These are phyloP conservation scores for Adansonia grandidieri DNA, from an alignment of 441 rosid genomes.

Conservation along the genomic window DNA sequence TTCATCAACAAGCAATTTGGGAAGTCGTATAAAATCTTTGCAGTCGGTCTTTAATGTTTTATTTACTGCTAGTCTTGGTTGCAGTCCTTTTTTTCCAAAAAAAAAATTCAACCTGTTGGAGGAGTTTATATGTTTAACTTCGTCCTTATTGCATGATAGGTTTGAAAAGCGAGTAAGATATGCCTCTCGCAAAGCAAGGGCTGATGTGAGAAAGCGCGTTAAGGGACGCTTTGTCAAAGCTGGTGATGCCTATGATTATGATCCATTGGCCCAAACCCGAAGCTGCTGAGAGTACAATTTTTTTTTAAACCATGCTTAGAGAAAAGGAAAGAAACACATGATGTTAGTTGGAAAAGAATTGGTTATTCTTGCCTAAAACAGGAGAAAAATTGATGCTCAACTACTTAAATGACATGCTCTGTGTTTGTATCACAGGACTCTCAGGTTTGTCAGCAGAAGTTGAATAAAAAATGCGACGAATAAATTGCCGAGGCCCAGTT, in stretches of 20 bases:
- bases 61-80: neutral
- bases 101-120: neutral
- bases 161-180: constrained; percentile 95
- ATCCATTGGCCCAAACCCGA: constrained; percentile 79
- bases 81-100: neutral
- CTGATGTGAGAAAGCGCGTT: constrained; percentile 94
- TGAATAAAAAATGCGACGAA: constrained; percentile 32
- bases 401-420: constrained; percentile 40
- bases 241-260: constrained; percentile 95
- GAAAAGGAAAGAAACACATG: constrained; percentile 38
- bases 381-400: constrained; percentile 28
- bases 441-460: constrained; percentile 23
- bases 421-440: constrained; percentile 42
- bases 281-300: constrained; percentile 72
- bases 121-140: constrained; percentile 18
- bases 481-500: constrained; percentile 30
- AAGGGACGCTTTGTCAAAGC: constrained; percentile 98
- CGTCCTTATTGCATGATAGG: constrained; percentile 43
- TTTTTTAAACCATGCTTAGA: constrained; percentile 39
- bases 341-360: constrained; percentile 35
- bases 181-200: constrained; percentile 98
- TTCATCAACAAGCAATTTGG: neutral
- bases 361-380: constrained; percentile 33
- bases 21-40: neutral
- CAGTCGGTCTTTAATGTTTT: neutral